These are phyloP conservation scores for Metschnikowia matae DNA, from an alignment of 805 yeast species.

Conservation along the genomic window DNA sequence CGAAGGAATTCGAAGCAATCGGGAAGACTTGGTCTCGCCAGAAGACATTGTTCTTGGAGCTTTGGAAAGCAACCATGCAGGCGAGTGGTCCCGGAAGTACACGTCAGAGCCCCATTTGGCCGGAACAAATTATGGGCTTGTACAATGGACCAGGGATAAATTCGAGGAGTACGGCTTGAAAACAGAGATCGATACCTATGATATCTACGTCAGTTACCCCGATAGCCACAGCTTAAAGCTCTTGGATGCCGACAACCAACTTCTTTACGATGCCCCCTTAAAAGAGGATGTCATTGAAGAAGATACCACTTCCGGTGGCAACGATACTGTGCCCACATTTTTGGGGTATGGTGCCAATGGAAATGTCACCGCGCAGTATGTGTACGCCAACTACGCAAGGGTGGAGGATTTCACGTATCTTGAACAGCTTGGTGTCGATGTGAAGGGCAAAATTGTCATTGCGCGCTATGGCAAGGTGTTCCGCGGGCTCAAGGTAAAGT, in stretches of 20 bases:
- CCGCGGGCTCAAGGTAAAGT: slow-evolving; percentile 54
- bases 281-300: slow-evolving; percentile 45
- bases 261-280: slow-evolving; percentile 46
- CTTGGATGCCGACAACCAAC: slow-evolving; percentile 27
- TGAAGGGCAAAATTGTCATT: slow-evolving; percentile 56
- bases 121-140: slow-evolving; percentile 42
- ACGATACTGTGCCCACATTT: slow-evolving; percentile 52
- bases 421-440: slow-evolving; percentile 35
- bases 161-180: slow-evolving; percentile 55
- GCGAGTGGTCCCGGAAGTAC: slow-evolving; percentile 51
- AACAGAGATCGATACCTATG: slow-evolving; percentile 49
- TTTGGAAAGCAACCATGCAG: slow-evolving; percentile 38
- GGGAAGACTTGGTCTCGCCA: slow-evolving; percentile 7
- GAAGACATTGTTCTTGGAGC: slow-evolving; percentile 23
- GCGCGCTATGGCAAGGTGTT: slow-evolving; percentile 49
- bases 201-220: slow-evolving; percentile 53
- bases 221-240: slow-evolving; percentile 44
- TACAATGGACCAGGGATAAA: slow-evolving; percentile 55
- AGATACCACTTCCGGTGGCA: slow-evolving; percentile 36
- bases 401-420: slow-evolving; percentile 49
- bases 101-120: slow-evolving; percentile 51
- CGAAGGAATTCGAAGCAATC: not conserved
- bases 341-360: slow-evolving; percentile 67
- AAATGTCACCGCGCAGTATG: slow-evolving; percentile 49
- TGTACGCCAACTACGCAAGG: slow-evolving; percentile 60